phyloP scores from a whole-genome alignment of 2,329 filamentous ascomycete genomes.

The Exutisphaerella laricina region DNA sequence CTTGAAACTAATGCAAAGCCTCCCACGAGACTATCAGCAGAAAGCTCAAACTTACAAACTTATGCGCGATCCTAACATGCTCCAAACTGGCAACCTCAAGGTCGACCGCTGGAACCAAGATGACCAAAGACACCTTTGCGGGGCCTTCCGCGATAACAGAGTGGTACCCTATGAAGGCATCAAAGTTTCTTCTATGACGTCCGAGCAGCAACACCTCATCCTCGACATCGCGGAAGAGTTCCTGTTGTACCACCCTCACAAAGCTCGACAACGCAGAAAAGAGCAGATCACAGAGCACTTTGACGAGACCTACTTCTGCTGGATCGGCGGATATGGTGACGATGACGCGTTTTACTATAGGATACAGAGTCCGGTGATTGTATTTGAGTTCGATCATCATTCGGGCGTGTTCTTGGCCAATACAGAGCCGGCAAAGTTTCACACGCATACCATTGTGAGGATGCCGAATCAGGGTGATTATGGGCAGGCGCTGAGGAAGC shows the following conservation, averaged over 20 bases:
- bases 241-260: slow-evolving; percentile 59
- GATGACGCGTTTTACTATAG: slow-evolving; percentile 71
- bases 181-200: slow-evolving; percentile 46
- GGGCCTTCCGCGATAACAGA: slow-evolving; percentile 73
- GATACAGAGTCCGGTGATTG: slow-evolving; percentile 67
- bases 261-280: slow-evolving; percentile 51
- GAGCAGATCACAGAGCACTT: slow-evolving; percentile 52
- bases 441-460: slow-evolving; percentile 68
- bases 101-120: slow-evolving; percentile 70
- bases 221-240: slow-evolving; percentile 58
- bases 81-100: slow-evolving; percentile 41
- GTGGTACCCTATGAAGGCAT: slow-evolving; percentile 67
- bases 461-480: slow-evolving; percentile 74
- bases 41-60: slow-evolving; percentile 53
- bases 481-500: slow-evolving; percentile 46
- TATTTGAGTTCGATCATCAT: slow-evolving; percentile 76
- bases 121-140: slow-evolving; percentile 72
- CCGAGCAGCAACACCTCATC: slow-evolving; percentile 51
- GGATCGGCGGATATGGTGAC: slow-evolving; percentile 66
- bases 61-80: slow-evolving; percentile 62
- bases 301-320: slow-evolving; percentile 70
- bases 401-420: slow-evolving; percentile 72
- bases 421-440: slow-evolving; percentile 65
- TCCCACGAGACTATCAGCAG: slow-evolving; percentile 44
- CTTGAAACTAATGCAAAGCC: slow-evolving; percentile 63